Evolutionary conservation across 2,329 filamentous ascomycete genomes (phyloP).

Genomic region (Pyrenochaeta sp.): DNA sequence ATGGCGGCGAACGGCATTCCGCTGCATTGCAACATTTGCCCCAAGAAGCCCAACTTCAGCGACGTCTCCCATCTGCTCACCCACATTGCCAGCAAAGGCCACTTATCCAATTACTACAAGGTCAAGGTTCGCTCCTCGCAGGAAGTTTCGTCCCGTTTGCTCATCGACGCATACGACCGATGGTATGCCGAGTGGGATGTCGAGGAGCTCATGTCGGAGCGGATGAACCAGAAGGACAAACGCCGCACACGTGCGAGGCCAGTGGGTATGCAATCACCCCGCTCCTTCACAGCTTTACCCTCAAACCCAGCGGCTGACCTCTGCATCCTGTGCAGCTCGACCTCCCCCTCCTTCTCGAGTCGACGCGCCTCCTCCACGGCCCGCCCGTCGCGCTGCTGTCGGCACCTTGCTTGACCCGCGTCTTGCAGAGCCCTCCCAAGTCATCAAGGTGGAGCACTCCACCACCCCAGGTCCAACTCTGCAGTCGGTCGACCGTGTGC

Average conservation of each 20-base stretch:
- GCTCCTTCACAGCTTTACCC: constrained; percentile 2
- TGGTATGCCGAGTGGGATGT: constrained; percentile 81
- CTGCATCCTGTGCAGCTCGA: constrained; percentile 26
- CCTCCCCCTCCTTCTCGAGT: constrained; percentile 27
- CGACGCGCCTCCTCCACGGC: constrained; percentile 34
- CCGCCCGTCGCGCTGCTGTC: constrained; percentile 31
- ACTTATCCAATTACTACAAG: constrained; percentile 84
- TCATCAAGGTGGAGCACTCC: constrained; percentile 45
- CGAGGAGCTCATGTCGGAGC: constrained; percentile 75
- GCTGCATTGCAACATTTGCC: constrained; percentile 83
- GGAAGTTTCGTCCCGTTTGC: constrained; percentile 68
- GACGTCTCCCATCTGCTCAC: constrained; percentile 92
- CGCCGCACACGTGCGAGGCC: constrained; percentile 60
- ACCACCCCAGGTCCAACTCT: constrained; percentile 37
- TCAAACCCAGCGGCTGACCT: constrained; percentile 27
- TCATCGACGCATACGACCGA: constrained; percentile 72
- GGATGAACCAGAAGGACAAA: constrained; percentile 77
- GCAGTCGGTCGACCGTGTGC: constrained; percentile 30
- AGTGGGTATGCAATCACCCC: constrained; percentile 34
- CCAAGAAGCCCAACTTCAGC: constrained; percentile 80
- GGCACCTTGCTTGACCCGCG: constrained; percentile 45
- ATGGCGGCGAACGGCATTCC: constrained; percentile 62
- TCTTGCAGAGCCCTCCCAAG: constrained; percentile 43
- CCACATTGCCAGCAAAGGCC: constrained; percentile 91
- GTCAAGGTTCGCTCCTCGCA: constrained; percentile 74